Base-by-base conservation (phyloP, 305 asterid species). In the Fraxinus platypoda region DNA sequence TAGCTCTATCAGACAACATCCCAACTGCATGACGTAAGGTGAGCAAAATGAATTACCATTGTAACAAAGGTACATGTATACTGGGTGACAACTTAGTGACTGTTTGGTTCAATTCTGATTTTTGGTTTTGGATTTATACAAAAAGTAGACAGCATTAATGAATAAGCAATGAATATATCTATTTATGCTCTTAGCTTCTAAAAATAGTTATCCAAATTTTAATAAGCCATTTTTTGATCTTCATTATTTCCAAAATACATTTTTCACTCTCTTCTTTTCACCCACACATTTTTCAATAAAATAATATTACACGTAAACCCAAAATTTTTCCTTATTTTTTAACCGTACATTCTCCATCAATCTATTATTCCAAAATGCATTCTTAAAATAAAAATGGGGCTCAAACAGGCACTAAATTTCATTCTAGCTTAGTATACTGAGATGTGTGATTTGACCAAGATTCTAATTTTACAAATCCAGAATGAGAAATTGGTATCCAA, bases 1-100 rank as follows among this genome's bases (percentile, higher is more conserved):
- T 89, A 95, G 87, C 49, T 93, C 93, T 87, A 95, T 81, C 84
- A 95, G 94, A 82, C 94, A 91, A 86, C 97, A 95, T 85, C 99
- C 99, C 90, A 95, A 88, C 99, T 95, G 99, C 90, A 86, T 54
- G 84, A 87, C 68, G 81, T 62, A 83, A 79, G 74, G 76, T 46
- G 59, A 52, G 46, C 78, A 34, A 75, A 77, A 87, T 76, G 62
- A 78, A 62, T 71, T 41, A 31, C 6, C 81, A 59, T 83, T 23
- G 83, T 82, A 78, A 83, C 38, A 74, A 71, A 78, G 71, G 73
- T 62, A 46, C 28, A 31, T 43, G 77, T 34, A 78, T 35, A 62
- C 77, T 75, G 68, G 37, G 59, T 54, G 62, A 33, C 25, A 26
- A 71, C 59, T 59, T n/a, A 31, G 25, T 21, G 75, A 31, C 74